Evolutionary conservation across 2,329 filamentous ascomycete genomes (phyloP).

Genomic region (Aspergillus sp.): DNA sequence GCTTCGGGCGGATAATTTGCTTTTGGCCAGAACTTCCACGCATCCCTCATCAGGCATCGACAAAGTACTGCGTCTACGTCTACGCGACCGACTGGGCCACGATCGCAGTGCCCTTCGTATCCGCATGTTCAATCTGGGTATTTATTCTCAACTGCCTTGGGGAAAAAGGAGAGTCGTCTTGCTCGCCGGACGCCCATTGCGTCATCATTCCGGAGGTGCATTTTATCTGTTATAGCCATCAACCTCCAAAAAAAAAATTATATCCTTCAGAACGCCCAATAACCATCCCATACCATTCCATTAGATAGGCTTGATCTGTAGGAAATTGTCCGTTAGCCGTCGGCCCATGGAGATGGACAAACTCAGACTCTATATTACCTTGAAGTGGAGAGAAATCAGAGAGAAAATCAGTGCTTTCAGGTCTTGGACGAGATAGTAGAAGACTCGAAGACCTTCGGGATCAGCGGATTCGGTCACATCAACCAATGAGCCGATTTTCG

Average conservation of each 20-base stretch:
- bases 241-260: background rate
- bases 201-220: constrained; percentile 3
- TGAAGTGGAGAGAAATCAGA: constrained; percentile 94
- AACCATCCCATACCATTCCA: background rate
- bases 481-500: constrained; percentile 94
- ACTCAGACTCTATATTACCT: constrained; percentile 50
- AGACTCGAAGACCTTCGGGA: constrained; percentile 91
- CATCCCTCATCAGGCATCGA: no score
- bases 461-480: constrained; percentile 96
- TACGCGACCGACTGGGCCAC: no score
- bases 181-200: constrained; percentile 4
- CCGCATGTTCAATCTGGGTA: background rate
- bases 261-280: background rate
- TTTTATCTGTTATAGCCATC: background rate
- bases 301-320: constrained; percentile 54
- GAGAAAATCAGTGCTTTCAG: constrained; percentile 96
- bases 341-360: background rate
- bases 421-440: constrained; percentile 98
- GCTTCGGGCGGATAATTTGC: constrained; percentile 20
- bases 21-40: background rate
- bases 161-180: background rate
- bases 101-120: no score
- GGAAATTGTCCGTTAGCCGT: background rate
- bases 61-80: no score
- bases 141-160: background rate